phyloP scores from a whole-genome alignment of 2,329 filamentous ascomycete species.

The Clarireedia monteithiana region DNA sequence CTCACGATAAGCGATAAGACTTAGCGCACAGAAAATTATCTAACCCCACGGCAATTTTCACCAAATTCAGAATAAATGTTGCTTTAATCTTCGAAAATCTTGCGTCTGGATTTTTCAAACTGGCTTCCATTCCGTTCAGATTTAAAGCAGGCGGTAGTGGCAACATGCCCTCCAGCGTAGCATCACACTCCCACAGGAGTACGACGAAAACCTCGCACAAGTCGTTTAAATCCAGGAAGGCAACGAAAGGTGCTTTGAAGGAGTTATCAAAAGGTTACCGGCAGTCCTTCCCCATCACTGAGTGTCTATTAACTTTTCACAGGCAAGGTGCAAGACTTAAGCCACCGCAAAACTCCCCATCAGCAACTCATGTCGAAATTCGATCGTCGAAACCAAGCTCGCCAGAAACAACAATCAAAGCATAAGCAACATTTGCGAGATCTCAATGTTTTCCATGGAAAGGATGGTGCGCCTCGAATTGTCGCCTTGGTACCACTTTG shows the following conservation, averaged over 20 bases:
- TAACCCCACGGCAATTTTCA: not conserved
- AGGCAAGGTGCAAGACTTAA: conserved; percentile 75
- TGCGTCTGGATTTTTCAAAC: conserved; percentile 31
- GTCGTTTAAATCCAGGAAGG: conserved; percentile 84
- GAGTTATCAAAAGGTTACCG: conserved; percentile 70
- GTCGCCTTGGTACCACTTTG: conserved; percentile 85
- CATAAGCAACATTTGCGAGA: conserved; percentile 75
- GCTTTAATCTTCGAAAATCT: conserved; percentile 1
- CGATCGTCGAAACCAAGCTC: conserved; percentile 88
- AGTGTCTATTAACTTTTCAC: conserved; percentile 12
- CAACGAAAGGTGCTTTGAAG: conserved; percentile 80
- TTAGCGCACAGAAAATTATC: conserved; percentile 13
- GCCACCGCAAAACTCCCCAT: conserved; percentile 76
- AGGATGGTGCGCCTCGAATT: conserved; percentile 78
- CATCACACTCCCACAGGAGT: conserved; percentile 78
- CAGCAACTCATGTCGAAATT: conserved; percentile 98
- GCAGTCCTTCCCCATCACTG: not conserved
- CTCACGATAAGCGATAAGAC: conserved; percentile 9
- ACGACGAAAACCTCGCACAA: conserved; percentile 88
- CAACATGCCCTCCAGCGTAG: conserved; percentile 66
- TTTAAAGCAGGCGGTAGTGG: conserved; percentile 68
- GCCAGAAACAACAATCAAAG: conserved; percentile 80
- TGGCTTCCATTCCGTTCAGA: conserved; percentile 71
- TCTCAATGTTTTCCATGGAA: conserved; percentile 74
- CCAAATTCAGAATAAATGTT: conserved; percentile 1